A percentile compares a stretch with the other conserved stretches of the same genome.
Conservation (phyloP, 1,284 basidiomycete genomes). For the Naganishia cerealis region DNA sequence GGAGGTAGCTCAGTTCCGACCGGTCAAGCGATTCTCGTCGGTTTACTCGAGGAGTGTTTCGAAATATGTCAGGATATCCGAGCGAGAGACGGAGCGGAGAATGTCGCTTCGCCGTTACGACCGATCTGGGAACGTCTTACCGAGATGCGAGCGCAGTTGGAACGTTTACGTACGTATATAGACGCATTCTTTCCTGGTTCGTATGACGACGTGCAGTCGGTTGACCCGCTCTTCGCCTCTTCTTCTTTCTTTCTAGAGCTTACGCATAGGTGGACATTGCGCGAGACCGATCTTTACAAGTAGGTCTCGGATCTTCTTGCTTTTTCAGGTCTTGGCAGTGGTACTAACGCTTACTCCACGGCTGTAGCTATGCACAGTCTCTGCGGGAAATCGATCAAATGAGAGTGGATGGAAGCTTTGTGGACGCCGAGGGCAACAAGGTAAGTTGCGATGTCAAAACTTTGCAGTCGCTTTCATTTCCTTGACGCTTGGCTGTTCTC, state of each 20-base stretch:
- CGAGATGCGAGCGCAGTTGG: constrained; percentile 81
- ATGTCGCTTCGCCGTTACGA: constrained; percentile 81
- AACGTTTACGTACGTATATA: constrained; percentile 63
- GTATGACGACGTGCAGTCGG: neutral
- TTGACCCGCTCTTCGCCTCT: neutral
- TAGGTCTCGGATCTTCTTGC: constrained; percentile 37
- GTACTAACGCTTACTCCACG: constrained; percentile 35
- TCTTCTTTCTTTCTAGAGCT: constrained; percentile 59
- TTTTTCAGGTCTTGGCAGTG: constrained; percentile 24
- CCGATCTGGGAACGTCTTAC: constrained; percentile 91
- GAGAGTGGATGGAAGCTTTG: constrained; percentile 94
- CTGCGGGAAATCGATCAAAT: constrained; percentile 96
- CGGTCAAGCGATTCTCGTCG: constrained; percentile 74
- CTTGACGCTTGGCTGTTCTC: neutral
- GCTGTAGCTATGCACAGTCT: constrained; percentile 76
- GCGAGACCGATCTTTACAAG: constrained; percentile 94
- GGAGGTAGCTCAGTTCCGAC: constrained; percentile 81
- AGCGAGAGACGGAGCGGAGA: constrained; percentile 86
- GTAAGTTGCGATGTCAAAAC: constrained; percentile 33
- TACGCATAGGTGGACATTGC: constrained; percentile 94
- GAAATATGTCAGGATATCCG: constrained; percentile 95
- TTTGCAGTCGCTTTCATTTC: too few species aligned
- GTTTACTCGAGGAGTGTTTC: constrained; percentile 93
- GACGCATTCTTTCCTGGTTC: neutral
- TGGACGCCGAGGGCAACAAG: constrained; percentile 87